Percentiles rank a stretch among this genome's conserved stretches.
These are phyloP conservation scores for Alternaria metachromatica DNA, from an alignment of 2,329 filamentous ascomycete genomes.

Conservation along the genomic window DNA sequence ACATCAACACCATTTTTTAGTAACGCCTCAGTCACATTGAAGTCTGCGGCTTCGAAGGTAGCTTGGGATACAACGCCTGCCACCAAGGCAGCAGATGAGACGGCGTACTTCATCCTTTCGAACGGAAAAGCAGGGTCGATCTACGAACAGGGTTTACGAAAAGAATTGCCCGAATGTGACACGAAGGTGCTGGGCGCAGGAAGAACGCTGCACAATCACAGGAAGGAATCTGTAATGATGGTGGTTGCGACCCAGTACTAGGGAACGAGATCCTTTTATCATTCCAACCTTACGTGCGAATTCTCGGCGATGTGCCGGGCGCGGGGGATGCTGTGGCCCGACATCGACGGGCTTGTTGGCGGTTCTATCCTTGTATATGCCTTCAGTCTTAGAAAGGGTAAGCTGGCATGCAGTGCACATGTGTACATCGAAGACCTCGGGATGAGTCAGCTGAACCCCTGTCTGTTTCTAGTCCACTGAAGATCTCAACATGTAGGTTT, in stretches of 20 bases:
- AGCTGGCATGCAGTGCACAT: neutral
- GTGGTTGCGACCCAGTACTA: neutral
- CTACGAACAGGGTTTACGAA: neutral
- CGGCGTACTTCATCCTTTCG: neutral
- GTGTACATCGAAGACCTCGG: neutral
- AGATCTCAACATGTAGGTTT: neutral
- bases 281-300: neutral
- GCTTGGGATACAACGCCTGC: neutral
- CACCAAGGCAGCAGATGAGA: slow-evolving; percentile 1
- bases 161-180: neutral
- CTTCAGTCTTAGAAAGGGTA: neutral
- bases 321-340: neutral
- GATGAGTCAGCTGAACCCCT: neutral
- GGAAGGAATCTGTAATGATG: neutral
- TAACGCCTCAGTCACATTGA: slow-evolving; percentile 30
- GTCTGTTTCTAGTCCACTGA: neutral
- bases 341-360: neutral
- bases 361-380: neutral
- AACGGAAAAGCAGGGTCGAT: neutral
- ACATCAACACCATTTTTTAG: slow-evolving; percentile 25
- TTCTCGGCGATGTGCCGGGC: neutral
- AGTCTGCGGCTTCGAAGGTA: slow-evolving; percentile 19
- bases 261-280: slow-evolving; percentile 2
- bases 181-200: neutral
- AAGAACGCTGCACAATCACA: neutral